phyloP scores from a whole-genome alignment of 305 asterid genomes.

The Lippia alba region DNA sequence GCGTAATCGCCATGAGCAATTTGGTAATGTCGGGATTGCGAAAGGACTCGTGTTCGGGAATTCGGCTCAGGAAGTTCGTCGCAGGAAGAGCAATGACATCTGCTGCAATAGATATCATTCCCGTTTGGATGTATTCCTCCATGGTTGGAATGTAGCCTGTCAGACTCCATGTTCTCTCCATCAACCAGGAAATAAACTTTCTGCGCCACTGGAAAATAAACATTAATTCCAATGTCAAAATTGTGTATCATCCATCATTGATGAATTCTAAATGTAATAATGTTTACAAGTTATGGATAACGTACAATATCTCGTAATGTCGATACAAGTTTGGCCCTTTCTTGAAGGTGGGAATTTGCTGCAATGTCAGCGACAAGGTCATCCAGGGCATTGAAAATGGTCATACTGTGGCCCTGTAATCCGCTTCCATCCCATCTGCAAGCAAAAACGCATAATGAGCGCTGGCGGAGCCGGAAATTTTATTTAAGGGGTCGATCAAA shows the following conservation, averaged over 20 bases:
- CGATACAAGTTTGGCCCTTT: conserved; percentile 24
- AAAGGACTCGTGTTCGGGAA: conserved; percentile 4
- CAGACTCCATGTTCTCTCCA: conserved; percentile 59
- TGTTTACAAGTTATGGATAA: not conserved
- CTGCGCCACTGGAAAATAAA: conserved; percentile 52
- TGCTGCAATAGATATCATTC: conserved; percentile 54
- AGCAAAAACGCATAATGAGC: not conserved
- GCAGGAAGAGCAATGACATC: conserved; percentile 57
- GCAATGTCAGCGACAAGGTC: conserved; percentile 48
- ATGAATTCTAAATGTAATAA: too few relatives aligned
- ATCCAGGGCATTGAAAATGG: conserved; percentile 64
- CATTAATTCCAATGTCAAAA: too few relatives aligned
- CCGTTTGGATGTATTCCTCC: conserved; percentile 57
- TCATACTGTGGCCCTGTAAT: conserved; percentile 56
- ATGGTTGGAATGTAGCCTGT: conserved; percentile 48
- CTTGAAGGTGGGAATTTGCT: conserved; percentile 30
- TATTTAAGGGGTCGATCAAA: too few relatives aligned
- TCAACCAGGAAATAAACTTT: conserved; percentile 67
- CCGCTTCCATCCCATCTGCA: conserved; percentile 64
- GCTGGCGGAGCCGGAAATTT: too few relatives aligned
- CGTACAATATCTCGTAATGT: conserved; percentile 53
- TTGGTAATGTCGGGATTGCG: conserved; percentile 49
- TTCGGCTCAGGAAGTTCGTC: conserved; percentile 37
- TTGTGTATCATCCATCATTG: too few relatives aligned
- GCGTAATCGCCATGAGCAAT: conserved; percentile 55